Evolutionary conservation across 345 rosid species (phyloP).

Genomic region (Corchorus olitorius): DNA sequence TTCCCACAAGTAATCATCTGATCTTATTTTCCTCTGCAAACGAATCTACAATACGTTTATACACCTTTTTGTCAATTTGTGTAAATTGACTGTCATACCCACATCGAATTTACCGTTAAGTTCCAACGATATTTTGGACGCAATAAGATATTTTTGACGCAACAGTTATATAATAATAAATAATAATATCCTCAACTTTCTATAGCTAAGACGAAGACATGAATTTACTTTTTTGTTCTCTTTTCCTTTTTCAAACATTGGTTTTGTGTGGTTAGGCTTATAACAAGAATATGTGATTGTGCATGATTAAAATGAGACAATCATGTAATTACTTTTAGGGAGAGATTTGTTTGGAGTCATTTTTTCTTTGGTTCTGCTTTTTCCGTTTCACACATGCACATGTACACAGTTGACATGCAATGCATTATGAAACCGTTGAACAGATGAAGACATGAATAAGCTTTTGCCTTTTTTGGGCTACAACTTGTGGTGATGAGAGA

Average conservation of each 20-base stretch:
- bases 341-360: not conserved
- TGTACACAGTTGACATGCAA: not conserved
- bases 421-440: not conserved
- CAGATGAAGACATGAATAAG: not conserved
- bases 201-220: not conserved
- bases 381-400: not conserved
- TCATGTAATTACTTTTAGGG: not conserved
- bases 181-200: no score
- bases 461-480: not conserved
- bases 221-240: not conserved
- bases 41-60: no score
- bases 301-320: not conserved
- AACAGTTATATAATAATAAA: no score
- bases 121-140: no score
- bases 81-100: no score
- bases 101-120: no score
- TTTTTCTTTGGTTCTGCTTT: not conserved
- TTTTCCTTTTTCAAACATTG: not conserved
- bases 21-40: no score
- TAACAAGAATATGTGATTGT: not conserved
- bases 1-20: no score
- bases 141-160: no score
- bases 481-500: not conserved
- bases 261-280: not conserved
- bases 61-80: no score